Base-by-base conservation (phyloP, 352 stramenopile genomes). In the Pythium folliculosum region DNA sequence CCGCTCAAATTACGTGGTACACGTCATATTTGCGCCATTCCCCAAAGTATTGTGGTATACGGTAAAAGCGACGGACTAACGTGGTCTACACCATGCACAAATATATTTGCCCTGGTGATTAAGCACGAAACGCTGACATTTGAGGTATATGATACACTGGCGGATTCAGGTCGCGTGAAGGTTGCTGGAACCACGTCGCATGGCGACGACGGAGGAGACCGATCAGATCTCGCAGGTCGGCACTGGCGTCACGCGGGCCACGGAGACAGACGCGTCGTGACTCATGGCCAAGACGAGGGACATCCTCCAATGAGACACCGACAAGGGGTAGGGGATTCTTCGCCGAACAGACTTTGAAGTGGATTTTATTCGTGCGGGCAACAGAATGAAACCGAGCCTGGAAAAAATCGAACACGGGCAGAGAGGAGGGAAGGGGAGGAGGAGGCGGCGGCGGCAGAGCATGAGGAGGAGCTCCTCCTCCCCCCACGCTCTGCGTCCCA, bases 281-380 rank as follows among this genome's bases (percentile, higher is more conserved):
- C 64, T 65, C 64, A 61, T 71, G 56, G 56, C 30, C 40, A 30
- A 43, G 7, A 52, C 64, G 57, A 66, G 64, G 52, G 64, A 71
- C 64, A 71, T 66, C 12, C 5, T n/a, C 64, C 56, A 71, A 71
- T 71, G 30, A 58, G 1, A 37, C 16, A 3, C 1, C 38, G 37
- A 60, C 19, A 57, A 61, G 48, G 64, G 64, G n/a, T 71, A 62
- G 64, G 64, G 55, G 55, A 65, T 66, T 17, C 50, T 51, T 1
- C 14, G n/a, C 30, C 27, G 37, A 60, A 55, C 61, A 32, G 22
- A 61, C 57, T 71, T 71, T 66, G 64, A 71, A 71, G 64, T 71
- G 64, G 64, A 62, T 71, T 71, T 71, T 66, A 66, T 71, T 50
- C 57, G 58, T 60, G 49, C 53, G 64, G 59, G 56, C 47, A 61